These are phyloP conservation scores for Detonula confervacea DNA, from an alignment of 352 stramenopile genomes.

Conservation along the genomic window DNA sequence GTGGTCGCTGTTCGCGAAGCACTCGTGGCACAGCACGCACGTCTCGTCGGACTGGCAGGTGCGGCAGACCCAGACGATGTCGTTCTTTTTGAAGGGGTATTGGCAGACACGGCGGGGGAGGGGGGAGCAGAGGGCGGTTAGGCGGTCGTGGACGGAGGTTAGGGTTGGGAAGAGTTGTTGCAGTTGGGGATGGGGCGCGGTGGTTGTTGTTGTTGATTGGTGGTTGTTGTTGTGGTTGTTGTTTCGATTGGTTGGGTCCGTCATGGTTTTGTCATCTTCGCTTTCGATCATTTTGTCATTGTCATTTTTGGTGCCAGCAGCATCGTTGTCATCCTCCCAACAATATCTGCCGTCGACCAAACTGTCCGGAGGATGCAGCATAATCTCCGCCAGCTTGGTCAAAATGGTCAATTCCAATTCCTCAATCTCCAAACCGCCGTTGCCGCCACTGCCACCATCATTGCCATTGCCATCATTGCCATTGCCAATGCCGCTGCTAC, in stretches of 20 bases:
- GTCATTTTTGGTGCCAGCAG: not conserved
- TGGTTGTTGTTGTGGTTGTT: constrained; percentile 5
- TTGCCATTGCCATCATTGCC: not conserved
- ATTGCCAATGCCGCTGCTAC: not conserved
- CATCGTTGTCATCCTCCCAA: not conserved
- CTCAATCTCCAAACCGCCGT: too few relatives aligned
- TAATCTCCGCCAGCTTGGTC: constrained; percentile 42
- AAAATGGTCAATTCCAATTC: constrained; percentile 37
- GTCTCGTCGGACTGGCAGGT: constrained; percentile 89
- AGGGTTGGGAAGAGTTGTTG: constrained; percentile 4
- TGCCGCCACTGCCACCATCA: too few relatives aligned
- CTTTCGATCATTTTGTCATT: not conserved
- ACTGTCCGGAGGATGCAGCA: constrained; percentile 42
- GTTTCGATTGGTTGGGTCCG: not conserved
- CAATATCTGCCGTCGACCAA: constrained; percentile 8
- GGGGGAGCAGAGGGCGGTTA: constrained; percentile 13
- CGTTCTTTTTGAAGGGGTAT: constrained; percentile 91
- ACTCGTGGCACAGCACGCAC: constrained; percentile 98
- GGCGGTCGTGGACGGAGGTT: not conserved
- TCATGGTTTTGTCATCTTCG: not conserved
- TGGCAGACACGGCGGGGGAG: constrained; percentile 76
- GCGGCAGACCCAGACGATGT: constrained; percentile 91
- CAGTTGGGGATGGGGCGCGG: not conserved
- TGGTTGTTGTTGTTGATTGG: too few relatives aligned
- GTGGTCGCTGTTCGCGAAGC: constrained; percentile 93